Base-by-base conservation (phyloP, 2,329 filamentous ascomycete species). In the Reticulascus tulasneorum region DNA sequence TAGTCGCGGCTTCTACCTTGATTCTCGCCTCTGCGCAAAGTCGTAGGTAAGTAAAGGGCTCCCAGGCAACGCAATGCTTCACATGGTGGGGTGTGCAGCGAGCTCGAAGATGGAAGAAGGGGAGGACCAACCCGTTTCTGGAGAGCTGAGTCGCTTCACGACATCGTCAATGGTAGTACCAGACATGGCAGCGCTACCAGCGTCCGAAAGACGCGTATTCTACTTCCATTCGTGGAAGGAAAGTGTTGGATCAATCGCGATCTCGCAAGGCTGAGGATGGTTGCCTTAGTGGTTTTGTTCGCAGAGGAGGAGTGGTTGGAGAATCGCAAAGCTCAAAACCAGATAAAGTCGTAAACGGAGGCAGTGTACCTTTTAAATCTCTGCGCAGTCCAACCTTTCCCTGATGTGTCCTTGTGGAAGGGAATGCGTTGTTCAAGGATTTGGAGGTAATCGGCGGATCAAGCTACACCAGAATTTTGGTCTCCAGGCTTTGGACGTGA, bases 1-100 rank as follows among this genome's bases (percentile, higher is more conserved):
- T 84, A 34, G 83, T 81, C 44, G 91, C 88, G 46, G 89, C 81
- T 53, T 88, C 86, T 44, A 85, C 77, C 67, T 90, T 94, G 40
- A 80, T 66, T 66, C 86, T 87, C 40, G 83, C 67, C 67, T 97
- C 93, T 95, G 44, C 13, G 39, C 15, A 31, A 27, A 23, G 33
- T 48, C 37, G 29, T 21, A 50, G 46, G 27, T 37, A 13, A 42
- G 32, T 24, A 19, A n/a, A 20, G 21, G n/a, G 24, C 16, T 9
- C 23, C 13, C 26, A 12, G 20, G 20, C 36, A 12, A 17, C 17
- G 33, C 22, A 36, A 37, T 37, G 37, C 37, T 23, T 40, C 18
- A 26, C 36, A 23, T 28, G 23, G 38, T 21, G 29, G 38, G 31
- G 33, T 27, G 21, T n/a, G n/a, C n/a, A n/a, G 7, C 11, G 26